phyloP scores from a whole-genome alignment of 305 asterid species.

The Fraxinus sp. region DNA sequence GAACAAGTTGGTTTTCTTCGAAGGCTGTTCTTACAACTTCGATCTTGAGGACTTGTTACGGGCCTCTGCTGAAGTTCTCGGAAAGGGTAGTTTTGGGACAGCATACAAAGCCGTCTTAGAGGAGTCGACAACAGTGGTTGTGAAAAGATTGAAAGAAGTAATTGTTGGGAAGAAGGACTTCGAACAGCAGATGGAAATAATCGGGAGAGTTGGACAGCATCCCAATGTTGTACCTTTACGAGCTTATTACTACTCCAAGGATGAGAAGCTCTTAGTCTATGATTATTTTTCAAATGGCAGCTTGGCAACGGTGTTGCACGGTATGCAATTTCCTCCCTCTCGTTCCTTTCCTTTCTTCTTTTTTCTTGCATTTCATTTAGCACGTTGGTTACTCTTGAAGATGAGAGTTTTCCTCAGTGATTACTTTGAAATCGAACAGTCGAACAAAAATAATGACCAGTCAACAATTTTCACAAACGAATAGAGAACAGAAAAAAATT shows the following conservation, averaged over 20 bases:
- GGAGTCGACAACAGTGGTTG: neutral
- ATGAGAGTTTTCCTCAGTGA: no score
- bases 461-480: no score
- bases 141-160: neutral
- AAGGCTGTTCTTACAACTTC: neutral
- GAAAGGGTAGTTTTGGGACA: neutral
- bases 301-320: neutral
- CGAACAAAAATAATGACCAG: no score
- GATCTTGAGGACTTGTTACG: neutral
- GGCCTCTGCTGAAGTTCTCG: neutral
- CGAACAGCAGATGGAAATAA: neutral
- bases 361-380: no score
- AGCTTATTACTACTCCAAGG: neutral
- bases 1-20: neutral
- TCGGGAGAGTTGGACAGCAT: neutral
- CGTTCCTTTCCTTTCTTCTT: neutral
- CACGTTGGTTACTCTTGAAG: no score
- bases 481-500: no score
- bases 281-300: neutral
- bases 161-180: neutral
- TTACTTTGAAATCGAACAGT: no score
- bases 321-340: neutral
- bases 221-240: neutral
- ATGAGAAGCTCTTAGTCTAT: neutral
- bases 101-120: neutral